Conservation (phyloP, 768 basidiomycete genomes). For the Lentinula aciculospora region DNA sequence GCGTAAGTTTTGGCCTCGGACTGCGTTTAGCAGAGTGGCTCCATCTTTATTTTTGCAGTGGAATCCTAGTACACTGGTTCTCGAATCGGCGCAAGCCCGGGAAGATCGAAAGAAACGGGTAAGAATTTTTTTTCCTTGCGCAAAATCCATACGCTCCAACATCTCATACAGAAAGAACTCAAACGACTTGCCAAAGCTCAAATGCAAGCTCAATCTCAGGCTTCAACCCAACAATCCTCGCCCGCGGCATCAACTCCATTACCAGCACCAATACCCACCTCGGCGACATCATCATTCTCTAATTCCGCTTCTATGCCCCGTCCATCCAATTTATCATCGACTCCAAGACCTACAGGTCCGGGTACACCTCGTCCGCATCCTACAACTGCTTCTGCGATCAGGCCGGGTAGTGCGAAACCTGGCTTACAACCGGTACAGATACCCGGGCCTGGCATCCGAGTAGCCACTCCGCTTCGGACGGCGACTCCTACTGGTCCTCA, state of each 20-base stretch:
- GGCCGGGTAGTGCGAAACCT: slow-evolving; percentile 14
- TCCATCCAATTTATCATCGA: slow-evolving; percentile 20
- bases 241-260: slow-evolving; percentile 14
- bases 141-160: neutral
- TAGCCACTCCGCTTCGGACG: slow-evolving; percentile 11
- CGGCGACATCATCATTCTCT: slow-evolving; percentile 23
- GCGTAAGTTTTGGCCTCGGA: slow-evolving; percentile 40
- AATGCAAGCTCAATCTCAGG: slow-evolving; percentile 26
- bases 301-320: slow-evolving; percentile 22
- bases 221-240: slow-evolving; percentile 15
- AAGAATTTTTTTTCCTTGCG: slow-evolving; percentile 22
- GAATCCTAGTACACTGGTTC: slow-evolving; percentile 56
- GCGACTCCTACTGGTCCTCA: slow-evolving; percentile 12
- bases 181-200: slow-evolving; percentile 62
- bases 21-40: slow-evolving; percentile 6
- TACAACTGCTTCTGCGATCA: slow-evolving; percentile 9
- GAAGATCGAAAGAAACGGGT: slow-evolving; percentile 78
- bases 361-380: slow-evolving; percentile 27
- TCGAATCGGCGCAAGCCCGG: slow-evolving; percentile 67
- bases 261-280: slow-evolving; percentile 22
- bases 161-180: slow-evolving; percentile 54
- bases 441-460: slow-evolving; percentile 12
- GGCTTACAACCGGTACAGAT: slow-evolving; percentile 17
- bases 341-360: slow-evolving; percentile 17
- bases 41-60: slow-evolving; percentile 38